A percentile compares a stretch with the other conserved stretches of the same genome.
phyloP scores from a whole-genome alignment of 148 eudicot species.

The Euryodendron excelsum region DNA sequence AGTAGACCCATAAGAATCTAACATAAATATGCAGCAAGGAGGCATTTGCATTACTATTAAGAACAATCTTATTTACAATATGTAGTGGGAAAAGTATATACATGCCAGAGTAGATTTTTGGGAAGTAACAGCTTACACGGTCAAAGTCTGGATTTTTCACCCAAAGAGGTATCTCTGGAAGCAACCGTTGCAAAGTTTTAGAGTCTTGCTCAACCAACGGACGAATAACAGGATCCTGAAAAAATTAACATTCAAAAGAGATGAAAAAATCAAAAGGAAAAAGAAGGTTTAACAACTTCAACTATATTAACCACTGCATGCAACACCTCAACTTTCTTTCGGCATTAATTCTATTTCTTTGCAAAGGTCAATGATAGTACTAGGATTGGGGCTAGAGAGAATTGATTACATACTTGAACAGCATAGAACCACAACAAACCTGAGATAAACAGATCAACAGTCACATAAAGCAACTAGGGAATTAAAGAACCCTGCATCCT shows the following conservation, averaged over 20 bases:
- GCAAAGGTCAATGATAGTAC: not conserved
- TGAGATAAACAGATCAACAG: no score
- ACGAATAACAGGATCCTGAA: constrained; percentile 75
- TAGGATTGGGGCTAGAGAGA: not conserved
- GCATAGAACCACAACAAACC: no score
- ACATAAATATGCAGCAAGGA: not conserved
- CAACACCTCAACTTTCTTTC: not conserved
- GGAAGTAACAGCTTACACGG: constrained; percentile 34
- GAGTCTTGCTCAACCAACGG: constrained; percentile 74
- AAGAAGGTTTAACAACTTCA: not conserved
- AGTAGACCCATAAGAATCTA: constrained; percentile 4
- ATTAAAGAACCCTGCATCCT: no score
- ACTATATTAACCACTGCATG: not conserved
- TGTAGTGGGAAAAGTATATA: not conserved
- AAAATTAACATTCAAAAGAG: constrained; percentile 6
- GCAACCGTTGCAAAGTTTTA: constrained; percentile 42
- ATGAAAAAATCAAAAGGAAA: not conserved
- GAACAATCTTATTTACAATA: not conserved
- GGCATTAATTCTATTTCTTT: not conserved
- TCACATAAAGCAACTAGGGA: no score
- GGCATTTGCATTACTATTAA: not conserved
- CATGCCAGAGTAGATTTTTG: not conserved
- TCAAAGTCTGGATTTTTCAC: constrained; percentile 92
- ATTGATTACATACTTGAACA: no score
- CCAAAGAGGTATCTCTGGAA: constrained; percentile 91